Evolutionary conservation across 345 rosid species (phyloP).

Genomic region (Corymbia maculata): DNA sequence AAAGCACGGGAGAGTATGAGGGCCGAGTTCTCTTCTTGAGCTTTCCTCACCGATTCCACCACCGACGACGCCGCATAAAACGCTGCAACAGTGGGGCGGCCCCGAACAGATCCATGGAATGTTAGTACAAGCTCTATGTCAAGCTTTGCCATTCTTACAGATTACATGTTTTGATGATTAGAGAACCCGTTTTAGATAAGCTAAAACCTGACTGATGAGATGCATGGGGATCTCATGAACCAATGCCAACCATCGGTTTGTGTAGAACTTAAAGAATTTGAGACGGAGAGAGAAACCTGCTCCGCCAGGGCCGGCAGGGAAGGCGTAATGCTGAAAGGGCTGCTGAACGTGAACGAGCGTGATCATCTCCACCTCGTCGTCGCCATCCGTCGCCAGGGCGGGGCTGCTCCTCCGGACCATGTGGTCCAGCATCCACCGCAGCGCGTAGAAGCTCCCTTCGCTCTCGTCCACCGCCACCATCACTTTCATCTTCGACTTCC

Average conservation of each 20-base stretch:
- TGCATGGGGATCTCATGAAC: background rate
- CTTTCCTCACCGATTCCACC: constrained; percentile 43
- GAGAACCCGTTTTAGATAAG: background rate
- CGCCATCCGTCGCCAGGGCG: background rate
- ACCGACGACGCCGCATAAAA: constrained; percentile 16
- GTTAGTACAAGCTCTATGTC: background rate
- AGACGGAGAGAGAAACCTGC: constrained; percentile 7
- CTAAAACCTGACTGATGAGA: background rate
- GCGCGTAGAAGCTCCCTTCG: constrained; percentile 52
- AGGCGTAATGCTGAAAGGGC: constrained; percentile 22
- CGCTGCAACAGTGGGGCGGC: background rate
- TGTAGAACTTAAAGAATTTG: background rate
- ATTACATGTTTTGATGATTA: background rate
- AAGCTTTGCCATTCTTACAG: background rate
- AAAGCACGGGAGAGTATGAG: constrained; percentile 44
- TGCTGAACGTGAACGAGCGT: constrained; percentile 51
- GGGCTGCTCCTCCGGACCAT: background rate
- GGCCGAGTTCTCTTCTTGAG: constrained; percentile 41
- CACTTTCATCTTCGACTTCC: constrained; percentile 26
- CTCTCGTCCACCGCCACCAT: constrained; percentile 63
- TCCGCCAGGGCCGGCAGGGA: constrained; percentile 43
- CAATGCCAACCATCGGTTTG: background rate
- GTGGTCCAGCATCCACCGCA: constrained; percentile 47
- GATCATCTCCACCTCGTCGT: constrained; percentile 16
- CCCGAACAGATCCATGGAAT: background rate